Evolutionary conservation across 192 early-diverging fungal species (phyloP).

Genomic region (Coemansia sp.): DNA sequence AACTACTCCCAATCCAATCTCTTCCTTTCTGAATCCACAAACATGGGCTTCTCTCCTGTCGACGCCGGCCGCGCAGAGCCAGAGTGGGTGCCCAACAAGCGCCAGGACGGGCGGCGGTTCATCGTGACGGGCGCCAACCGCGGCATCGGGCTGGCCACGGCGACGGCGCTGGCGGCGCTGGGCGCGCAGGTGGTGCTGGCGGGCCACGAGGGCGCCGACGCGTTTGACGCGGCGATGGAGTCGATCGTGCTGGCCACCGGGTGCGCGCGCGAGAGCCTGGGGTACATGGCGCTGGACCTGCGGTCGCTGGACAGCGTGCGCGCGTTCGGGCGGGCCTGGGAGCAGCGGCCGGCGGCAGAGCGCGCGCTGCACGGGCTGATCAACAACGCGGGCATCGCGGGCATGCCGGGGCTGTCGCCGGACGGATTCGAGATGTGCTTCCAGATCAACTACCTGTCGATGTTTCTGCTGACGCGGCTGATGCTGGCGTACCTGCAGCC

Average conservation of each 20-base stretch:
- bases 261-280: conserved; percentile 30
- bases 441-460: conserved; percentile 52
- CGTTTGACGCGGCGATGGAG: conserved; percentile 46
- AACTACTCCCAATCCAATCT: background rate
- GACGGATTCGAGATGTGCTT: conserved; percentile 53
- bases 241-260: conserved; percentile 38
- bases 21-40: background rate
- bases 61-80: conserved; percentile 5
- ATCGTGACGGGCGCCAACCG: conserved; percentile 51
- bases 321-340: conserved; percentile 21
- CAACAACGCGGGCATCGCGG: conserved; percentile 51
- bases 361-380: conserved; percentile 24
- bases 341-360: conserved; percentile 13
- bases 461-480: conserved; percentile 47
- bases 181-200: conserved; percentile 45
- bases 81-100: conserved; percentile 41
- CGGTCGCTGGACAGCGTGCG: conserved; percentile 45
- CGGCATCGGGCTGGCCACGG: conserved; percentile 47
- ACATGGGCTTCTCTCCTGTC: conserved; percentile 47
- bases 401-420: conserved; percentile 40
- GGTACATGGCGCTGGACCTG: conserved; percentile 48
- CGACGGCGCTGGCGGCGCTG: conserved; percentile 36
- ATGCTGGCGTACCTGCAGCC: conserved; percentile 29
- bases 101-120: conserved; percentile 37
- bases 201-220: conserved; percentile 36